Evolutionary conservation across 2,329 filamentous ascomycete genomes (phyloP), one percentile per base, ranked within the genome.

Genomic region (Fusarium sp.): DNA sequence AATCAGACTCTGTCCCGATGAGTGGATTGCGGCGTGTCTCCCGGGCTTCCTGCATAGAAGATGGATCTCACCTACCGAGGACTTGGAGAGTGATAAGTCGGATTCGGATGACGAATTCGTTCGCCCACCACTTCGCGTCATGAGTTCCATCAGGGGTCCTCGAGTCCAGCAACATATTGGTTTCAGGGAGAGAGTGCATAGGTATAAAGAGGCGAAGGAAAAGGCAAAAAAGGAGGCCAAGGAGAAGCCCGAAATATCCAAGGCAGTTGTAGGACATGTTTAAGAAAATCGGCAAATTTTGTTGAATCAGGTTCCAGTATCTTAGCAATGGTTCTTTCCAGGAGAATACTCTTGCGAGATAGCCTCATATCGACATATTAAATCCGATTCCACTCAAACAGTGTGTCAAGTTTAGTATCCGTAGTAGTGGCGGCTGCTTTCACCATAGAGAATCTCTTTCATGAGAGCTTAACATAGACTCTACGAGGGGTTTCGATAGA

Each of bases 1-100:
- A 18, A 90, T 97, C 60, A 90, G 94, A 58, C 83, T 91, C 27
- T 86, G 95, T 56, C 94, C 94, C 0, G 93, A 97, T 75, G 85
- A 85, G 32, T 83, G 80, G 80, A 70, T 80, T 56, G 73, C 54
- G 12, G 55, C 59, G 18, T 77, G 75, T 42, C 37, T 79, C n/a
- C 78, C 78, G n/a, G 67, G 63, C 15, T 79, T 78, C 64, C 66
- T 79, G 11, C 70, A 65, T 11, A 73, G 69, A 63, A 75, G 70
- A 56, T 79, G 77, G 78, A 35, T 76, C 26, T 62, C 71, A 5
- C 72, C 71, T 27, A 49, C 49, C 3, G 64, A 71, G 18, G 65
- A 75, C 20, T 35, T 49, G 14, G 59, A 38, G 6, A 54, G 35
- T 33, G 70, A 72, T 37, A 74, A 73, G 53, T 55, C 64, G 20